Conservation (phyloP, 2,329 filamentous ascomycete genomes). For the Cladophialophora yegresii region DNA sequence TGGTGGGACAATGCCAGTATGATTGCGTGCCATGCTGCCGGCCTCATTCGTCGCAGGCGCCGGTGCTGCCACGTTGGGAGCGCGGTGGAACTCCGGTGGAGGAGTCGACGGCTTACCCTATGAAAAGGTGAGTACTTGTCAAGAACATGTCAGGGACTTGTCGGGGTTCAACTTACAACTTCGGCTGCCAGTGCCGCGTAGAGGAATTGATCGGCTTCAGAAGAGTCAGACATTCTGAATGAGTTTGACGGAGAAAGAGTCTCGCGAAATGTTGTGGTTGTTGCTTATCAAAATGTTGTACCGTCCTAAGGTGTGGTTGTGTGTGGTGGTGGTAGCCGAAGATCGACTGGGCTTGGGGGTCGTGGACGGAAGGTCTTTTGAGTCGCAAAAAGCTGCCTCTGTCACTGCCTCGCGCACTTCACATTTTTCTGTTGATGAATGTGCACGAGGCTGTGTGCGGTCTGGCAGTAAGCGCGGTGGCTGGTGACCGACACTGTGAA, state of each 20-base stretch:
- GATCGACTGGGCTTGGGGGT: not conserved
- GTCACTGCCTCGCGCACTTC: not conserved
- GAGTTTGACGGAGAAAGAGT: not conserved
- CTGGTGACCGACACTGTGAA: not conserved
- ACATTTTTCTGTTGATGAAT: not conserved
- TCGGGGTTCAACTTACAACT: not conserved
- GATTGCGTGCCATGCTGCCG: not conserved
- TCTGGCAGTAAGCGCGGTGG: constrained; percentile 1
- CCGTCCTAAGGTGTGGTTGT: not conserved
- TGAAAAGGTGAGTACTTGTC: not conserved
- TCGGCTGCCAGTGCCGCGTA: not conserved
- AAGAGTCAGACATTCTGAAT: not conserved
- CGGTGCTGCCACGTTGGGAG: not conserved
- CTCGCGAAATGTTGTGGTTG: not conserved
- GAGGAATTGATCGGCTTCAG: not conserved
- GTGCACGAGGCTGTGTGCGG: not conserved
- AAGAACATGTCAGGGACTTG: not conserved
- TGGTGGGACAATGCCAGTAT: not conserved
- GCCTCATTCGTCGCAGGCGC: not conserved
- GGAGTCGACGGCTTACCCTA: not conserved
- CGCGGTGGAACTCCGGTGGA: not conserved
- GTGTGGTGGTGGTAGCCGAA: not conserved
- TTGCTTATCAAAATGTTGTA: no score
- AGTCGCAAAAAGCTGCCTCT: not conserved
- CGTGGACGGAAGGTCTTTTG: not conserved